A percentile compares a stretch with the other conserved stretches of the same genome.
These are phyloP conservation scores for Aspergillus japonicus DNA, from an alignment of 2,329 filamentous ascomycete species.

Conservation along the genomic window DNA sequence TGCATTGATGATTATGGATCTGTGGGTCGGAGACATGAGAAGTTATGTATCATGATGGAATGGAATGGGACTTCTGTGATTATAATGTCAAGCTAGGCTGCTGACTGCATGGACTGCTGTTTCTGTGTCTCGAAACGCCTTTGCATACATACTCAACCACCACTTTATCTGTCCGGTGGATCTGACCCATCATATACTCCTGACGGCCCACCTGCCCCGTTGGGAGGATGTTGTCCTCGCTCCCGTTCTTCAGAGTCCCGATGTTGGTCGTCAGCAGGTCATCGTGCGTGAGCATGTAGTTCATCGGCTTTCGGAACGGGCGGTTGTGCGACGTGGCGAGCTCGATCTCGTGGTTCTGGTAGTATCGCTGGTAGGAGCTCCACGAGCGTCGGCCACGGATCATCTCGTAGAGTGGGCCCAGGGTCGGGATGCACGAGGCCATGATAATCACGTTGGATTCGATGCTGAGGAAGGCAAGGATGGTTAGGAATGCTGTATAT, in stretches of 20 bases:
- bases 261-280: conserved; percentile 17
- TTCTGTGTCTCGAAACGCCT: not conserved
- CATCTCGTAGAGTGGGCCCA: conserved; percentile 33
- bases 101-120: no score
- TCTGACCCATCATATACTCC: conserved; percentile 11
- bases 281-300: conserved; percentile 1
- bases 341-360: conserved; percentile 8
- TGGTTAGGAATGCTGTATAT: no score
- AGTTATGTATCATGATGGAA: no score
- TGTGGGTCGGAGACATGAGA: not conserved
- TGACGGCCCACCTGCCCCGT: conserved; percentile 9
- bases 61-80: no score
- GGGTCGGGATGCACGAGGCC: conserved; percentile 36
- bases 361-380: conserved; percentile 9
- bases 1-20: not conserved
- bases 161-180: conserved; percentile 20
- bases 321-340: not conserved
- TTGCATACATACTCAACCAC: conserved; percentile 16
- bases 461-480: conserved; percentile 17
- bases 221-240: conserved; percentile 24
- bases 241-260: conserved; percentile 1
- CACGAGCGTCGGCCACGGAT: conserved; percentile 18
- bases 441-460: conserved; percentile 35
- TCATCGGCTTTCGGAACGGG: conserved; percentile 1
- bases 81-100: no score